Base-by-base conservation (phyloP, 768 basidiomycete species). In the Jaapia argillacea region DNA sequence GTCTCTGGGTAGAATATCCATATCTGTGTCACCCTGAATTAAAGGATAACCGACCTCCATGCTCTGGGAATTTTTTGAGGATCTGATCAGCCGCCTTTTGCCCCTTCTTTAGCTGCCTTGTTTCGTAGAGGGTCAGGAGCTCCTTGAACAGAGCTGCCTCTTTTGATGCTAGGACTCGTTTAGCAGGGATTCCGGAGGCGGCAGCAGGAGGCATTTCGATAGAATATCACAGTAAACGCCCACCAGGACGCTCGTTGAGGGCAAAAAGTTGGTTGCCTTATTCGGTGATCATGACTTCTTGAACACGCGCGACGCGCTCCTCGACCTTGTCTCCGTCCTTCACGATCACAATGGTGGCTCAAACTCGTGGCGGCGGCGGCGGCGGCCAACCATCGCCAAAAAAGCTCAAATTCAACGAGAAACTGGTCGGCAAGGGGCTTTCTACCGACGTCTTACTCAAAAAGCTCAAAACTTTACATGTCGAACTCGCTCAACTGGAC, bases 61-160 rank as follows among this genome's bases (percentile, higher is more conserved):
- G 92, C 35, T 94, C 82, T 0, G 96, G 92, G 55, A 81, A 79
- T 68, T 94, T 96, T 67, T 90, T 93, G 59, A 99, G 78, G 59
- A 98, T 92, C 55, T 79, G 79, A 64, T 97, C 92, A 1, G 90
- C 88, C 5, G 84, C 78, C 62, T 96, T 96, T 47, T 85, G 73
- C 20, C 83, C 93, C 54, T 89, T 89, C 54, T 90, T 83, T 59
- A 91, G 80, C 56, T 89, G 82, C 54, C 87, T 77, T 7, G 81
- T 72, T 64, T 99, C 96, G 61, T 98, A 98, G 10, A 85, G 71
- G 18, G 79, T 79, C 16, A 96, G 66, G 27, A 96, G 69, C 51
- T 92, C 87, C 53, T 83, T 82, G 74, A 96, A 97, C 25, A 92
- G 74, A 21, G 75, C 65, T 13, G 76, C 74, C 65, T 97, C 91